Evolutionary conservation across 1,284 basidiomycete genomes (phyloP).

Genomic region (Cryptococcus maquisensis): DNA sequence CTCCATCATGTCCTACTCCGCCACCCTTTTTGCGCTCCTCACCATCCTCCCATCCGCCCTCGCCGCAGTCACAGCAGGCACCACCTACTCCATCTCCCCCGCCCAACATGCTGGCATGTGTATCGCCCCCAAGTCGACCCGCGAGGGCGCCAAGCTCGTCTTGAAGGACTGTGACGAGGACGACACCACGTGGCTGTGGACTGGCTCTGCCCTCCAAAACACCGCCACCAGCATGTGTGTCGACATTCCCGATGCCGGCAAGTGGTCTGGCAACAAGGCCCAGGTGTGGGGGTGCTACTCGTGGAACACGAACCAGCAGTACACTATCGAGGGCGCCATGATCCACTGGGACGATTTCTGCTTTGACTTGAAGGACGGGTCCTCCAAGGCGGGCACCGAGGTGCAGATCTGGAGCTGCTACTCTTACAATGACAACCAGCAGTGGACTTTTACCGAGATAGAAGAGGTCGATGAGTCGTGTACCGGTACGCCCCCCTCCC

Average conservation of each 20-base stretch:
- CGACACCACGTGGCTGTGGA: constrained; percentile 28
- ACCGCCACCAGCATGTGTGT: constrained; percentile 31
- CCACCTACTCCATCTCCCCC: constrained; percentile 36
- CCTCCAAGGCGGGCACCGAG: constrained; percentile 15
- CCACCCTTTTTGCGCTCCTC: constrained; percentile 19
- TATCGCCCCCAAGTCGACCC: constrained; percentile 22
- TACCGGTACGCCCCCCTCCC: constrained; percentile 6
- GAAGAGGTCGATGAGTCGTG: constrained; percentile 32
- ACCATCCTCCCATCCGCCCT: constrained; percentile 19
- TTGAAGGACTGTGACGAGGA: constrained; percentile 29
- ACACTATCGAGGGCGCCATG: constrained; percentile 18
- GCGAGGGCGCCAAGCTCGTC: constrained; percentile 30
- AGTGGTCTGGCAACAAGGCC: constrained; percentile 32
- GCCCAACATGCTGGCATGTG: constrained; percentile 28
- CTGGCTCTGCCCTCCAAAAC: constrained; percentile 27
- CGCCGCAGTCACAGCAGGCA: constrained; percentile 14
- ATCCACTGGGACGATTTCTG: constrained; percentile 35
- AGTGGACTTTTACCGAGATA: constrained; percentile 34
- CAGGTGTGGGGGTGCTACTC: constrained; percentile 39
- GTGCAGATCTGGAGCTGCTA: constrained; percentile 35
- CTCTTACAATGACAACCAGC: constrained; percentile 37
- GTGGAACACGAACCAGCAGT: constrained; percentile 37
- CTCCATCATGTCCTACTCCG: constrained; percentile 14
- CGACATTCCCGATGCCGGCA: constrained; percentile 33
- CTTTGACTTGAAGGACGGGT: constrained; percentile 32